A percentile compares a stretch with the other conserved stretches of the same genome.
phyloP scores from a whole-genome alignment of 2,329 filamentous ascomycete species.

The Daldinia eschscholtzii region DNA sequence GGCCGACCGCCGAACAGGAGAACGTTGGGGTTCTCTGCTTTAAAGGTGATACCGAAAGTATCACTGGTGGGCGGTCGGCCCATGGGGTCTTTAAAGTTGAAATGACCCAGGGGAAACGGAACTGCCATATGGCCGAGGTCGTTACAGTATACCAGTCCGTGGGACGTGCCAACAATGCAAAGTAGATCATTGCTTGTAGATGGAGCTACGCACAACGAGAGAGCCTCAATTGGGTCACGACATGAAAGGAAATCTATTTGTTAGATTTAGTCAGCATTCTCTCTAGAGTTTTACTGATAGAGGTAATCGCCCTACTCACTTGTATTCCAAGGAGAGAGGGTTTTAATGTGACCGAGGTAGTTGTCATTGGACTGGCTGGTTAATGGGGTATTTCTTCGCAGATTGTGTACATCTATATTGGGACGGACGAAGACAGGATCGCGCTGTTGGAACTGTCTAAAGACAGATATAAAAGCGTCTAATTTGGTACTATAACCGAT shows the following conservation, averaged over 20 bases:
- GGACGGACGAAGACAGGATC: neutral
- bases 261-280: neutral
- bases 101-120: neutral
- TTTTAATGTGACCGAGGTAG: neutral
- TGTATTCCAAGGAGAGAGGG: neutral
- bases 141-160: constrained; percentile 59
- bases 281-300: neutral
- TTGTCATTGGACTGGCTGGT: neutral
- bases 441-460: neutral
- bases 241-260: neutral
- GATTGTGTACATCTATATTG: neutral
- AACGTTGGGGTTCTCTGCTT: constrained; percentile 58
- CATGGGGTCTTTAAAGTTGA: neutral
- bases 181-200: constrained; percentile 50
- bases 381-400: neutral
- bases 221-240: neutral
- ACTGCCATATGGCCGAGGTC: neutral
- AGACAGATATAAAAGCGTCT: neutral
- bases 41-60: constrained; percentile 65
- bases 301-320: neutral
- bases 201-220: constrained; percentile 55
- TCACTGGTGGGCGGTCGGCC: constrained; percentile 47
- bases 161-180: constrained; percentile 63
- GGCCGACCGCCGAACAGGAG: constrained; percentile 65
- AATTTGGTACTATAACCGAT: constrained; percentile 1